phyloP scores from a whole-genome alignment of 2,329 filamentous ascomycete species.

The Fusarium stilboides region DNA sequence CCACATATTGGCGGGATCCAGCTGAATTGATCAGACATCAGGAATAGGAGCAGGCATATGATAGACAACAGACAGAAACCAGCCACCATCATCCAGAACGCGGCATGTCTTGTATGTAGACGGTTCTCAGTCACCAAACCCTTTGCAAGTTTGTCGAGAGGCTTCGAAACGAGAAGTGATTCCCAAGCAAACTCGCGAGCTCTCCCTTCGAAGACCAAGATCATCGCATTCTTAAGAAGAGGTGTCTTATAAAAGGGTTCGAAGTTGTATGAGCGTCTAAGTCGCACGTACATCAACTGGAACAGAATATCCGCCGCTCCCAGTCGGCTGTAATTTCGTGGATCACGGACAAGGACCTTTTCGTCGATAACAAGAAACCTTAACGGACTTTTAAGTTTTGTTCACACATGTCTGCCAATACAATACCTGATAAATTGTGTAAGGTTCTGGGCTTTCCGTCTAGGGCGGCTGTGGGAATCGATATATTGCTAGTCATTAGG shows the following conservation, averaged over 20 bases:
- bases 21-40: fast-evolving
- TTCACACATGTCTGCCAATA: neutral
- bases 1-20: neutral
- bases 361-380: neutral
- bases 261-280: neutral
- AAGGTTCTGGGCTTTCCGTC: neutral
- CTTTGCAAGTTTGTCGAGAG: neutral
- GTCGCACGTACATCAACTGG: neutral
- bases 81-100: neutral
- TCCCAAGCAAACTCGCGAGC: neutral
- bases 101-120: neutral
- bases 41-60: neutral
- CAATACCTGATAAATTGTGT: neutral
- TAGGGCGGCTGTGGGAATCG: neutral
- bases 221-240: neutral
- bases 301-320: neutral
- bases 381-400: neutral
- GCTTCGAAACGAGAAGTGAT: neutral
- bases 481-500: neutral
- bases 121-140: neutral
- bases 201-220: neutral
- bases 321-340: no score
- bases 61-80: neutral
- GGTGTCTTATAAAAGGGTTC: neutral
- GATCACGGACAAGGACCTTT: neutral